Evolutionary conservation across 2,329 filamentous ascomycete genomes (phyloP).

Genomic region (Fusarium sp.): DNA sequence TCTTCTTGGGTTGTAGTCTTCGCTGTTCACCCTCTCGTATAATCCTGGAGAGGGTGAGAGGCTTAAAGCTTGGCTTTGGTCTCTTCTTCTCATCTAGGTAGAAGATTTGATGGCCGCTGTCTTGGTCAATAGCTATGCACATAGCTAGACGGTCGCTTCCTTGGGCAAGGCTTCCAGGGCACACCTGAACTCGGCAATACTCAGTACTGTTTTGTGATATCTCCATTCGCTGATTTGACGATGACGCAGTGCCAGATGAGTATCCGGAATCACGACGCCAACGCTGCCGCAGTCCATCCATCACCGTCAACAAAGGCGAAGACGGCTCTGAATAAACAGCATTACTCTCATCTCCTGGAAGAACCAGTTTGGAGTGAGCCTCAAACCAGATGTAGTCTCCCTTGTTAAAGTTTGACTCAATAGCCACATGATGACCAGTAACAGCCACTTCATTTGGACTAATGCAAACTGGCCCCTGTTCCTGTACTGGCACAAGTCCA

Average conservation of each 20-base stretch:
- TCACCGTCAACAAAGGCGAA: slow-evolving; percentile 3
- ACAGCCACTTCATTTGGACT: neutral
- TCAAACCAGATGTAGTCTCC: slow-evolving; percentile 25
- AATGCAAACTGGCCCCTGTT: neutral
- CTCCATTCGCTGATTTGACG: neutral
- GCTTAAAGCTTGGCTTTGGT: neutral
- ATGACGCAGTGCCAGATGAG: slow-evolving; percentile 2
- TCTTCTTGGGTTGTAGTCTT: neutral
- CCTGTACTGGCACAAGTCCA: slow-evolving; percentile 2
- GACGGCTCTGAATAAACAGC: slow-evolving; percentile 6
- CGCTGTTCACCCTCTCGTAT: neutral
- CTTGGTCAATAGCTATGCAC: slow-evolving; percentile 14
- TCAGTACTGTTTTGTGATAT: neutral
- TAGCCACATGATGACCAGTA: slow-evolving; percentile 11
- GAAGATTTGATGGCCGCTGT: slow-evolving; percentile 8
- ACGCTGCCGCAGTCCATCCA: slow-evolving; percentile 7
- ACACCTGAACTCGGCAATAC: slow-evolving; percentile 5
- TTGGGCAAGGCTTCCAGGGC: slow-evolving; percentile 20
- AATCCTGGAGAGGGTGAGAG: slow-evolving; percentile 11
- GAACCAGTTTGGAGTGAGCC: neutral
- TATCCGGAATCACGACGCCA: slow-evolving; percentile 14
- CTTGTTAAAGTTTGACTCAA: slow-evolving; percentile 11
- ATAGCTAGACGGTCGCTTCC: slow-evolving; percentile 12
- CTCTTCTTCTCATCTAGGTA: slow-evolving; percentile 11
- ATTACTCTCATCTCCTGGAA: neutral